Percentiles rank a stretch among this genome's conserved stretches.
These are phyloP conservation scores for Naganishia albida DNA, from an alignment of 1,284 basidiomycete species.

Conservation along the genomic window DNA sequence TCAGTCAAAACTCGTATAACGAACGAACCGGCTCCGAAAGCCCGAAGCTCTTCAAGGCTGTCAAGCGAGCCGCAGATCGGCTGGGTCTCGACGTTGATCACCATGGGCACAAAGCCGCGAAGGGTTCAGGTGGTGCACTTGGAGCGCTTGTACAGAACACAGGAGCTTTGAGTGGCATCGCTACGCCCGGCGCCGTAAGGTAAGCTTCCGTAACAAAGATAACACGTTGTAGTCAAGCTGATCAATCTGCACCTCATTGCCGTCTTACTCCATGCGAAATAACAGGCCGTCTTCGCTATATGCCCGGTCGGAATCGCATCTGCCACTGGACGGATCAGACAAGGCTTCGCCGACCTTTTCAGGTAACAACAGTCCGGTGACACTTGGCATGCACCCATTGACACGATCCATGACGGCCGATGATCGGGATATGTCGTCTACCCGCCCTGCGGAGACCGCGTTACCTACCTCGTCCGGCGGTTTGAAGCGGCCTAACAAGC, in stretches of 20 bases:
- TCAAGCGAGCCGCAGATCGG: slow-evolving; percentile 34
- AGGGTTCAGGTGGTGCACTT: slow-evolving; percentile 67
- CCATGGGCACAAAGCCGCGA: slow-evolving; percentile 59
- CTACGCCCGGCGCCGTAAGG: slow-evolving; percentile 60
- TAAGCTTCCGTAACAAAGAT: slow-evolving; percentile 68
- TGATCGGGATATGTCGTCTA: slow-evolving; percentile 12
- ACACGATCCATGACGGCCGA: slow-evolving; percentile 13
- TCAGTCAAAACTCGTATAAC: slow-evolving; percentile 13
- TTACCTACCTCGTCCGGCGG: slow-evolving; percentile 9
- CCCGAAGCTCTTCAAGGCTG: slow-evolving; percentile 26
- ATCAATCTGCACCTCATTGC: not conserved
- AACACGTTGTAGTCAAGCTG: slow-evolving; percentile 59
- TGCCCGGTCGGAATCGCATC: slow-evolving; percentile 23
- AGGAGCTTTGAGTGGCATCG: slow-evolving; percentile 63
- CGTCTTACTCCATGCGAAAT: not conserved
- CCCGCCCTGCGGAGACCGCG: not conserved
- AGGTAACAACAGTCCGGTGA: not conserved
- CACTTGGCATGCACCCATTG: slow-evolving; percentile 2
- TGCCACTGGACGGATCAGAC: slow-evolving; percentile 11
- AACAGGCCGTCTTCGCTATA: slow-evolving; percentile 27
- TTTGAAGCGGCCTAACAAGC: slow-evolving; percentile 21
- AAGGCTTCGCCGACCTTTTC: slow-evolving; percentile 25
- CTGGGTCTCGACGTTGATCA: slow-evolving; percentile 44
- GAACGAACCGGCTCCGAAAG: not conserved
- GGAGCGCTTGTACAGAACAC: slow-evolving; percentile 73